Evolutionary conservation across 345 rosid species (phyloP).

Genomic region (Salix exigua): DNA sequence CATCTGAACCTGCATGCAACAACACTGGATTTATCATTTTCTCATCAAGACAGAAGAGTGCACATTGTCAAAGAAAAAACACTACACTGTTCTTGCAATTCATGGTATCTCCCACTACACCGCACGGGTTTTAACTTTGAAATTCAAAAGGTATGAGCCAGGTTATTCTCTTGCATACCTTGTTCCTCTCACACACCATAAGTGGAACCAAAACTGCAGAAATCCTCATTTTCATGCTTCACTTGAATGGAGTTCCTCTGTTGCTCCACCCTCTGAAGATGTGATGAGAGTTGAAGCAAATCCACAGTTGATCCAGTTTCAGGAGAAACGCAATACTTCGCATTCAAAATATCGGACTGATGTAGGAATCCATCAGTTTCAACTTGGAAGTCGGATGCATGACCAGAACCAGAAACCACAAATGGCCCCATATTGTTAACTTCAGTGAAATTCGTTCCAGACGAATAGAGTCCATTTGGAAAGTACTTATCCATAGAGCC

Average conservation of each 20-base stretch:
- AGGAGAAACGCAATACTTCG: conserved; percentile 26
- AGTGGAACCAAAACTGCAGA: conserved; percentile 22
- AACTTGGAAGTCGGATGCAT: conserved; percentile 14
- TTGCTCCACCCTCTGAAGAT: conserved; percentile 49
- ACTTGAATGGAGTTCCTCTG: conserved; percentile 36
- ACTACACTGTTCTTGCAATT: neutral
- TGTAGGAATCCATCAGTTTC: conserved; percentile 25
- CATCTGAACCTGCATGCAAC: conserved; percentile 17
- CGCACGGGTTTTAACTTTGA: neutral
- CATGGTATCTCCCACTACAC: neutral
- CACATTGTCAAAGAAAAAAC: neutral
- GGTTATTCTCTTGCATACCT: conserved; percentile 13
- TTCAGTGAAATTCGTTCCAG: conserved; percentile 16
- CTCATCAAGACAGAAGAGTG: neutral
- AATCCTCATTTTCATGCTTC: conserved; percentile 33
- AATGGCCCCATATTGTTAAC: conserved; percentile 9
- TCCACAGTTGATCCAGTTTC: conserved; percentile 37
- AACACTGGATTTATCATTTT: neutral
- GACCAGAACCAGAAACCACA: conserved; percentile 16
- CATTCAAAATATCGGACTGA: conserved; percentile 17
- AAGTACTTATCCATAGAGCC: conserved; percentile 13
- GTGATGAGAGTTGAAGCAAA: conserved; percentile 53
- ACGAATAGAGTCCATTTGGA: conserved; percentile 4
- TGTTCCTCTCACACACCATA: conserved; percentile 14
- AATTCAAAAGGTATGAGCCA: neutral